Percentiles rank a stretch among this genome's conserved stretches.
These are phyloP conservation scores for Dendrobium catenatum DNA, from an alignment of 106 monocot genomes.

Conservation along the genomic window DNA sequence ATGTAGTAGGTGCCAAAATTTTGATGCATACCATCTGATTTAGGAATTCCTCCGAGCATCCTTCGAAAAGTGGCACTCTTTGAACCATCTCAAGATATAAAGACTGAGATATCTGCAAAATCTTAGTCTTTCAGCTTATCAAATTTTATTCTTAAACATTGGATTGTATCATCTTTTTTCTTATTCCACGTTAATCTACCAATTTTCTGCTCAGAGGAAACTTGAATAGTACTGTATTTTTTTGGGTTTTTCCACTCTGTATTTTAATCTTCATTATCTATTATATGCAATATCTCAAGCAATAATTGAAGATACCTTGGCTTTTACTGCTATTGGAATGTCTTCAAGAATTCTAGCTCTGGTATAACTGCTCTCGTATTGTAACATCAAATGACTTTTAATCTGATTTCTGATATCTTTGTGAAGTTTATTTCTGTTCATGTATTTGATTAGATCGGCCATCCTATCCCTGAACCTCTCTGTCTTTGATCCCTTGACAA, in stretches of 20 bases:
- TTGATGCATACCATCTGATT: slow-evolving; percentile 54
- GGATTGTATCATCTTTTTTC: not conserved
- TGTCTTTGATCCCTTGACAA: slow-evolving; percentile 19
- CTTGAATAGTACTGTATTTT: no score
- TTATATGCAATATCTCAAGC: not conserved
- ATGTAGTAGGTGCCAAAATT: not conserved
- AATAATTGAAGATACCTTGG: not conserved
- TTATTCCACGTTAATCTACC: not conserved
- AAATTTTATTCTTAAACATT: not conserved
- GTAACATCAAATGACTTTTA: slow-evolving; percentile 7
- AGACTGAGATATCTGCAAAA: slow-evolving; percentile 16
- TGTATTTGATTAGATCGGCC: slow-evolving; percentile 14
- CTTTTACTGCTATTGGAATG: slow-evolving; percentile 11
- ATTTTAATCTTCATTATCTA: not conserved
- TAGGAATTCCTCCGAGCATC: slow-evolving; percentile 65
- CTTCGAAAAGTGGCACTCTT: slow-evolving; percentile 16
- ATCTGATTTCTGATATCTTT: slow-evolving; percentile 16
- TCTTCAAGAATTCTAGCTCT: slow-evolving; percentile 11
- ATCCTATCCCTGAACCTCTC: slow-evolving; percentile 20
- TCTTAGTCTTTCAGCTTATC: not conserved
- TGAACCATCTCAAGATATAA: slow-evolving; percentile 14
- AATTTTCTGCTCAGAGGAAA: no score
- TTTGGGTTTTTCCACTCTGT: no score
- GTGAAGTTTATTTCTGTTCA: slow-evolving; percentile 15
- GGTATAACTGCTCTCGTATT: slow-evolving; percentile 13